phyloP scores from a whole-genome alignment of 108 stramenopile genomes.

The Mayamaea pseudoterrestris region DNA sequence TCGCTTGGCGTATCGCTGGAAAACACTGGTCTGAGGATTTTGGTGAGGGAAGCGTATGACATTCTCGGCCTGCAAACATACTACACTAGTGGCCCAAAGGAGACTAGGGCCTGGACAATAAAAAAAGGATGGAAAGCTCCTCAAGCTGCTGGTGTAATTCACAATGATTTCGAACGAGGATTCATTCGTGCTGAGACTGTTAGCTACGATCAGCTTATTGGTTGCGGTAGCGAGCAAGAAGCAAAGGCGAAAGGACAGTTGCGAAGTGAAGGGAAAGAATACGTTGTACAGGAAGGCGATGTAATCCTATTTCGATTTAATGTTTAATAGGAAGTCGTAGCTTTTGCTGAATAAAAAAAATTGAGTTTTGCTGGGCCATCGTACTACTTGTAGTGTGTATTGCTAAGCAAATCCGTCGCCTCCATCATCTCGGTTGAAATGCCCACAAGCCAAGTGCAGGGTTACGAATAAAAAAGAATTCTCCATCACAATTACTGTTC shows the following conservation, averaged over 20 bases:
- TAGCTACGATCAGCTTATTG: slow-evolving; percentile 84
- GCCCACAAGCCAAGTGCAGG: slow-evolving; percentile 96
- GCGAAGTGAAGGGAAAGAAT: slow-evolving; percentile 96
- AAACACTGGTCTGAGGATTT: slow-evolving; percentile 80
- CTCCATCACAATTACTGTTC: slow-evolving; percentile 49
- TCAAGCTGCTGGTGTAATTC: slow-evolving; percentile 95
- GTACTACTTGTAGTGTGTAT: background rate
- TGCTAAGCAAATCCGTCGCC: background rate
- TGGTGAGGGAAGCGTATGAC: slow-evolving; percentile 82
- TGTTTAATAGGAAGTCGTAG: slow-evolving; percentile 69
- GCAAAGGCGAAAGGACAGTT: slow-evolving; percentile 84
- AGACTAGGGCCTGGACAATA: slow-evolving; percentile 98
- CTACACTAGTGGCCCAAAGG: slow-evolving; percentile 93
- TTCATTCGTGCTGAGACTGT: slow-evolving; percentile 99
- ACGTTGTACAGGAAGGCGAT: slow-evolving; percentile 96
- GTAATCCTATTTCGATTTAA: slow-evolving; percentile 98
- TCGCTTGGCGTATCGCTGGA: slow-evolving; percentile 76
- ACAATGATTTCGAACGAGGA: slow-evolving; percentile 95
- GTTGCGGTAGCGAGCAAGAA: slow-evolving; percentile 80
- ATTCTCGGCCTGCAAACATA: slow-evolving; percentile 88
- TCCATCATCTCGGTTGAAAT: slow-evolving; percentile 56
- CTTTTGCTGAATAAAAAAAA: no score
- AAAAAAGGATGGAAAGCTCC: slow-evolving; percentile 89
- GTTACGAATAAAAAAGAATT: slow-evolving; percentile 85
- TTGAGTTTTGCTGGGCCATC: background rate